Base-by-base conservation (phyloP, 2,329 filamentous ascomycete genomes). In the Alternaria sp. region DNA sequence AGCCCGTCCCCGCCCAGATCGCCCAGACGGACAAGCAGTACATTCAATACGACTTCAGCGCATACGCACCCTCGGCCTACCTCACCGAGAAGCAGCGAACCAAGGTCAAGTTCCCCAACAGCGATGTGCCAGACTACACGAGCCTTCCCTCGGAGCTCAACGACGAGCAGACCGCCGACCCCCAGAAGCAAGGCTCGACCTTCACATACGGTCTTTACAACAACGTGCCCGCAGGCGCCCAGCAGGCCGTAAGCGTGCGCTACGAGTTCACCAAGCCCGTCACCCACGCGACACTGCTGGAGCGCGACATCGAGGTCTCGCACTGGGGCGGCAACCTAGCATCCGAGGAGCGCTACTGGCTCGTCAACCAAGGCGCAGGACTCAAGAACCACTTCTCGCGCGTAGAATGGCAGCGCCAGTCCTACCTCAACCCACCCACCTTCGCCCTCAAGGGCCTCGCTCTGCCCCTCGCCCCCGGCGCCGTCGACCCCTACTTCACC, bases 241-340 rank as follows among this genome's bases (percentile, higher is more conserved):
- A 84, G 50, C 87, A 92, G 74, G 89, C 90, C 18, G 89, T 93
- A 63, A 88, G 86, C 69, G 90, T 97, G 57, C 92, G 96, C 65
- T 98, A 97, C 82, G 94, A 99, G 81, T 97, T 96, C 83, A 97
- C 92, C 68, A 96, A 95, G 82, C 95, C 96, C 12, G 85, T 99
- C 61, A 91, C 90, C 46, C 92, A 96, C 76, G 88, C 93, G 55
- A 89, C 89, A 33, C 84, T 88, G 15, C 85, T 99, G 63, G 93
- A 98, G 82, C 90, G 96, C 64, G 94, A 98, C 75, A 84, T 99
- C 67, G 96, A 99, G 80, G 91, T 99, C 73, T 97, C 93, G 78
- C 96, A 98, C 82, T 99, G 96, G 96, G 96, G 96, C 70, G 96
- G 96, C 66, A 99, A 99, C 78, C 82, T 98, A 58, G 96, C 96